Conservation (phyloP, 352 stramenopile species). For the Globisporangium abappressorium region DNA sequence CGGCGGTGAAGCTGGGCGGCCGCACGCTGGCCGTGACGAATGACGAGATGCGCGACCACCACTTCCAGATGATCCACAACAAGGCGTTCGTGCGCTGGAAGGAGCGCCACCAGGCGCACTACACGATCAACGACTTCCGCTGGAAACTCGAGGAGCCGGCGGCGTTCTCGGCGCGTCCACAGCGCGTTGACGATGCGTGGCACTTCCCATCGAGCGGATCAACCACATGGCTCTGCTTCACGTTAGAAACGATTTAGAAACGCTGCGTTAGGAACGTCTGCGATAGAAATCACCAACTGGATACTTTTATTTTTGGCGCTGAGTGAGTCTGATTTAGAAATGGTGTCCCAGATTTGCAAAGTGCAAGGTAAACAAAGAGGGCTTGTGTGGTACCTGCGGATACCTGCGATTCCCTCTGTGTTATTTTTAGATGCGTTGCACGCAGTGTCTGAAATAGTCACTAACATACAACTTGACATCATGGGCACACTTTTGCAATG, state of each 20-base stretch:
- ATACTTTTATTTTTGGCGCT: background rate
- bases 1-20: conserved; percentile 81
- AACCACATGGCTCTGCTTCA: conserved; percentile 50
- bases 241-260: conserved; percentile 24
- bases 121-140: conserved; percentile 60
- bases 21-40: conserved; percentile 93
- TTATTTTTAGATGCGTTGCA: background rate
- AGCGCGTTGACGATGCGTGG: conserved; percentile 58
- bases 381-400: background rate
- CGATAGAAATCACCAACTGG: background rate
- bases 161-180: conserved; percentile 54
- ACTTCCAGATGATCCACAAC: conserved; percentile 98
- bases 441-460: background rate
- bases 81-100: conserved; percentile 95
- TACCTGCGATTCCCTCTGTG: conserved; percentile 3
- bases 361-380: background rate
- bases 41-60: conserved; percentile 99
- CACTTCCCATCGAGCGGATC: conserved; percentile 51
- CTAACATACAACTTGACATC: background rate
- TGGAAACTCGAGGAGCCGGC: conserved; percentile 54
- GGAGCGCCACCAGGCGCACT: conserved; percentile 95
- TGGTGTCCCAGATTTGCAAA: background rate
- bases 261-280: background rate
- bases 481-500: background rate
- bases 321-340: conserved; percentile 7